Conservation (phyloP, 148 eudicot genomes). For the Silene uniflora region DNA sequence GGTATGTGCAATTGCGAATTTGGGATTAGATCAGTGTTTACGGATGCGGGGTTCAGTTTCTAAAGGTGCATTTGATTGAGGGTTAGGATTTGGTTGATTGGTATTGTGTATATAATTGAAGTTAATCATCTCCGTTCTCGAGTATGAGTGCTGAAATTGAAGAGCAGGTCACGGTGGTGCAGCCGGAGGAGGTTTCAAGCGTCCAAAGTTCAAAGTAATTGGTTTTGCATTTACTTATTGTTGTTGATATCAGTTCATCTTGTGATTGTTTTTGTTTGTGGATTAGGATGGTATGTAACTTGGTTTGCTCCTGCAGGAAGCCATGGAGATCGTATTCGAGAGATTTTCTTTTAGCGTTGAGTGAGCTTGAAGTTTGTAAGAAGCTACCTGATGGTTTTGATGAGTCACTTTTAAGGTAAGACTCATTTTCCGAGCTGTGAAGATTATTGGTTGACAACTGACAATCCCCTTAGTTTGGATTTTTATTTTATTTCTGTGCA, state of each 20-base stretch:
- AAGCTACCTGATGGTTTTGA: constrained; percentile 70
- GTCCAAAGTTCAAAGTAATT: constrained; percentile 28
- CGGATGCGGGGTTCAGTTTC: neutral
- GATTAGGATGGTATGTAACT: constrained; percentile 4
- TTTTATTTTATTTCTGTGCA: neutral
- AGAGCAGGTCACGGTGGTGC: constrained; percentile 20
- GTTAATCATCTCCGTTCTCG: neutral
- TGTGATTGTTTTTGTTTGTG: constrained; percentile 6
- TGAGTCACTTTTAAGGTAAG: constrained; percentile 63
- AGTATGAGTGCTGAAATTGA: constrained; percentile 33
- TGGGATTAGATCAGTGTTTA: neutral
- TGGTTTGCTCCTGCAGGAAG: constrained; percentile 45
- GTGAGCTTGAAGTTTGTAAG: constrained; percentile 72
- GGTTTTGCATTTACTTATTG: neutral
- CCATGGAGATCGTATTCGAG: constrained; percentile 51
- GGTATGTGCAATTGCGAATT: neutral
- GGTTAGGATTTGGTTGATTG: constrained; percentile 15
- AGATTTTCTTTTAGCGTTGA: constrained; percentile 69
- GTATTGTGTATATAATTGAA: neutral
- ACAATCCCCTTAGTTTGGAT: neutral
- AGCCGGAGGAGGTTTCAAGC: constrained; percentile 27
- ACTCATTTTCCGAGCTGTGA: neutral
- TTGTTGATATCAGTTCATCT: constrained; percentile 6
- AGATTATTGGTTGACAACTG: neutral
- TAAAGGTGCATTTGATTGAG: constrained; percentile 9